A percentile compares a stretch with the other conserved stretches of the same genome.
phyloP scores from a whole-genome alignment of 2,329 filamentous ascomycete genomes.

The Spiromastix sp. region DNA sequence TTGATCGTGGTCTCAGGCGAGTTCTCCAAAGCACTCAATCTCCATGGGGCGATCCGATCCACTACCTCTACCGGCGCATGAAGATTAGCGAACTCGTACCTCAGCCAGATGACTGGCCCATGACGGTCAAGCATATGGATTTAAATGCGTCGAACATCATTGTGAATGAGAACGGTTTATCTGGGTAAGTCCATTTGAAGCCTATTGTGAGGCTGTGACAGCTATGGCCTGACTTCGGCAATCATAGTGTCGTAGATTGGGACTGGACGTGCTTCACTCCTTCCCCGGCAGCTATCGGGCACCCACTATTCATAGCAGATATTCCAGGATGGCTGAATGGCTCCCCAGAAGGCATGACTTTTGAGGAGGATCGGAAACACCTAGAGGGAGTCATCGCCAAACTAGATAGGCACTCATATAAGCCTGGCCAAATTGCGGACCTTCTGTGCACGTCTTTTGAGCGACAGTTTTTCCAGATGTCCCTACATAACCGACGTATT shows the following conservation, averaged over 20 bases:
- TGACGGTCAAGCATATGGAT: neutral
- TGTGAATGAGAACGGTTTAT: neutral
- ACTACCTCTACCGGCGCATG: neutral
- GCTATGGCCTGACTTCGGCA: too few species aligned
- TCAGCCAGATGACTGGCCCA: neutral
- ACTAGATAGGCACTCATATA: neutral
- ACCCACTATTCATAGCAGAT: neutral
- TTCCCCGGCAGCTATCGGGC: neutral
- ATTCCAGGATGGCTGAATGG: neutral
- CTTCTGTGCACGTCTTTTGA: neutral
- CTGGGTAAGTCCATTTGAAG: neutral
- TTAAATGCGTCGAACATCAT: neutral
- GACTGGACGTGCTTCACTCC: neutral
- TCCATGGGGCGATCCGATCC: neutral
- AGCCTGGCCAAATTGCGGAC: neutral
- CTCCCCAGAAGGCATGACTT: neutral
- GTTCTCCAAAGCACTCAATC: neutral
- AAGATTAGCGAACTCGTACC: neutral
- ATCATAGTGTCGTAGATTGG: neutral
- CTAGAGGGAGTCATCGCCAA: neutral
- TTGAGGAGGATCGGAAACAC: neutral
- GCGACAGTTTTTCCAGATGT: neutral
- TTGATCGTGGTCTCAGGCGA: neutral
- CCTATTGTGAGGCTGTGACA: neutral
- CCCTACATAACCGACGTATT: too few species aligned